Evolutionary conservation across 2,329 filamentous ascomycete genomes (phyloP).

Genomic region (Colletotrichum kahawae): DNA sequence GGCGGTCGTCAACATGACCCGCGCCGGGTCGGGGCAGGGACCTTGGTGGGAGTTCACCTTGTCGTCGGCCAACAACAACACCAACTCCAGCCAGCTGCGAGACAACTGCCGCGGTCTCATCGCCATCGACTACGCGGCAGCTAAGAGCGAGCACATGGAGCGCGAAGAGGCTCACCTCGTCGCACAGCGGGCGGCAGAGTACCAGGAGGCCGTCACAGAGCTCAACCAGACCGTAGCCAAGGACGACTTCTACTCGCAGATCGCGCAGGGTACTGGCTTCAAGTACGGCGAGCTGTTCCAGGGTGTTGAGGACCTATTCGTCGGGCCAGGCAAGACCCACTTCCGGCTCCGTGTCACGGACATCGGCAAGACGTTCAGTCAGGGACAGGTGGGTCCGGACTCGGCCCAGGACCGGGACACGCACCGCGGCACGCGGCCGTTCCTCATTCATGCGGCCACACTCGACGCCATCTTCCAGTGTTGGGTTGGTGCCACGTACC

Average conservation of each 20-base stretch:
- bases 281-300: neutral
- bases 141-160: neutral
- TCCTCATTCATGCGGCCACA: neutral
- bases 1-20: neutral
- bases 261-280: neutral
- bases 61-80: neutral
- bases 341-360: neutral
- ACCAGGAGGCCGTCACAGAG: neutral
- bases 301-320: neutral
- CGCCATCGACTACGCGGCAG: neutral
- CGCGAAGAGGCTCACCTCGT: neutral
- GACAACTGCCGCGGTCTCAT: slow-evolving; percentile 1
- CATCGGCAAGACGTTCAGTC: neutral
- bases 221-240: neutral
- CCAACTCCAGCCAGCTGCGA: neutral
- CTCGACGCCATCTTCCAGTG: slow-evolving; percentile 7
- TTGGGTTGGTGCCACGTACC: neutral
- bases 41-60: slow-evolving; percentile 8
- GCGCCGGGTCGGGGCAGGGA: neutral
- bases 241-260: neutral
- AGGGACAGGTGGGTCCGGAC: neutral
- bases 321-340: neutral
- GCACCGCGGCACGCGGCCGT: neutral
- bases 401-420: neutral
- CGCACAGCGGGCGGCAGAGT: neutral